Conservation (phyloP, 805 yeast genomes). For the Pichia sporocuriosa region DNA sequence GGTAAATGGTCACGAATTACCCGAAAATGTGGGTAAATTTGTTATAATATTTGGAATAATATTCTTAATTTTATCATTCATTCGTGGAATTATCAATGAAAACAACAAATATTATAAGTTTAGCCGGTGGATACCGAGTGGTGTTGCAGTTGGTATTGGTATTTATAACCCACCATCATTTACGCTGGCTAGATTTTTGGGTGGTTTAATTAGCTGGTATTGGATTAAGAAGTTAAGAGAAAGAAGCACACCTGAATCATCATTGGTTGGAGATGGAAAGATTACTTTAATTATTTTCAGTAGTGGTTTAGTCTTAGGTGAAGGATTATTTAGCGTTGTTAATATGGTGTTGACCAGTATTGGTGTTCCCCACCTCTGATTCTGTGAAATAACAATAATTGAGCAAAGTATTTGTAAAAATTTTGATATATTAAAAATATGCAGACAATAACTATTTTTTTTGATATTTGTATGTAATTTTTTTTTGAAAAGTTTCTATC, state of each 20-base stretch:
- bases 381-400: not conserved
- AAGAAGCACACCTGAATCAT: constrained; percentile 26
- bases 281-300: constrained; percentile 81
- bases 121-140: constrained; percentile 64
- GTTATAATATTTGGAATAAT: constrained; percentile 55
- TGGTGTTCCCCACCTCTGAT: constrained; percentile 51
- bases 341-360: constrained; percentile 73
- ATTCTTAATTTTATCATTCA: constrained; percentile 63
- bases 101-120: constrained; percentile 3
- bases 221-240: constrained; percentile 38
- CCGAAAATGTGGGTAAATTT: constrained; percentile 63
- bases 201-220: constrained; percentile 63
- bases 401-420: no score
- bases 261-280: constrained; percentile 23
- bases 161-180: constrained; percentile 91
- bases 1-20: constrained; percentile 86
- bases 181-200: constrained; percentile 86
- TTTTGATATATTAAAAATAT: no score
- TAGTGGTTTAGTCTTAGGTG: constrained; percentile 90
- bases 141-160: constrained; percentile 96
- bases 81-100: constrained; percentile 30
- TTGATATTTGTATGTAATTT: no score
- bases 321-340: constrained; percentile 79
- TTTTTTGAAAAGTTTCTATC: no score
- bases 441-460: no score